Evolutionary conservation across 1,284 basidiomycete species (phyloP), one percentile per base, ranked within the genome.

Genomic region (Porphyrellus sp.): DNA sequence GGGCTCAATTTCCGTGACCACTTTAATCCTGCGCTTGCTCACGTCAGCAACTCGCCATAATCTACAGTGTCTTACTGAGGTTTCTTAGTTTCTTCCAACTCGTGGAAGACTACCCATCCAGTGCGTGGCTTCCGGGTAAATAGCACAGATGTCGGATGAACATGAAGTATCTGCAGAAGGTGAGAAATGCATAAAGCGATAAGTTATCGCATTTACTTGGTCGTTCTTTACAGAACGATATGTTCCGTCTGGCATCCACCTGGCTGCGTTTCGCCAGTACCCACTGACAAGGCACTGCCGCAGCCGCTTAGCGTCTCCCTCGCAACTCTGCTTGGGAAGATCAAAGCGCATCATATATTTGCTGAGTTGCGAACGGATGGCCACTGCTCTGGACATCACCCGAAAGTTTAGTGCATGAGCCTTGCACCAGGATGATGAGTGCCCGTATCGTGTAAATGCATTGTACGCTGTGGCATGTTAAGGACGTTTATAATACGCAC

Each of bases 1-100:
- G n/a, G 80, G 74, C 47, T 82, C 81, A 24, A 82, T 81, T 60
- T 82, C 80, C 1, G 80, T 82, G 41, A 83, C 62, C 42, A 83
- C 70, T 25, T 74, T 78, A 45, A 82, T 82, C 52, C 80, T 81
- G 46, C 7, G 20, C 41, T 28, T 23, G 9, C 41, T 49, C 18
- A 41, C 21, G 24, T 63, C 51, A 59, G 52, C 20, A 47, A 24
- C 40, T 21, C 37, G 28, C 40, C 20, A 21, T n/a, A 39, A 44
- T 45, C 15, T 15, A 53, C 13, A 21, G 12, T 37, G 13, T 68
- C 86, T 61, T 62, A 90, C 89, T 90, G 86, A 25, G 82, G 86
- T 71, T 96, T 98, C 59, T 91, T 94, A 1, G 96, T 98, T 70
- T 98, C 93, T 61, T 96, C 84, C 71, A 98, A 88, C 68, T 99